Percentiles rank a stretch among this genome's conserved stretches.
These are phyloP conservation scores for Cladosporium sp. DNA, from an alignment of 2,329 filamentous ascomycete genomes.

Conservation along the genomic window DNA sequence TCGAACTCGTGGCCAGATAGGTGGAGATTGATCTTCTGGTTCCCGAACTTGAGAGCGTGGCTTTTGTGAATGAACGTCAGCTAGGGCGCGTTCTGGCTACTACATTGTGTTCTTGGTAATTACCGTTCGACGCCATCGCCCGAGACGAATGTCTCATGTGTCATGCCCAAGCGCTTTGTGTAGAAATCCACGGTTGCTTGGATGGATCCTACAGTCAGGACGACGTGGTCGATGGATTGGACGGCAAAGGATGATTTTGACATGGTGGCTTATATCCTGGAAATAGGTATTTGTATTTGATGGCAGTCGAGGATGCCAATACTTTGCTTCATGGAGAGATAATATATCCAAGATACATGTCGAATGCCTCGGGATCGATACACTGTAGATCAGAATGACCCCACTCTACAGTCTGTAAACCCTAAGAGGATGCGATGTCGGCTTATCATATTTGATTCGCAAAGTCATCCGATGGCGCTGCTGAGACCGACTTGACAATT, in stretches of 20 bases:
- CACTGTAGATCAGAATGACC: too few relatives aligned
- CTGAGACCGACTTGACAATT: too few relatives aligned
- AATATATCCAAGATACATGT: too few relatives aligned
- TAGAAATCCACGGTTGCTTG: constrained; percentile 52
- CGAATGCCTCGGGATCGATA: too few relatives aligned
- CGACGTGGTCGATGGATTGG: constrained; percentile 55
- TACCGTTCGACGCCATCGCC: constrained; percentile 24
- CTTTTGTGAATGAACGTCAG: constrained; percentile 31
- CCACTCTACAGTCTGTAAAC: too few relatives aligned
- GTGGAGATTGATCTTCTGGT: constrained; percentile 61
- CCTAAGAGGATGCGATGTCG: too few relatives aligned
- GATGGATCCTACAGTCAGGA: constrained; percentile 54
- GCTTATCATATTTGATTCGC: too few relatives aligned
- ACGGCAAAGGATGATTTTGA: constrained; percentile 21
- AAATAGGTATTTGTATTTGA: background rate
- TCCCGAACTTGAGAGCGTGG: constrained; percentile 54
- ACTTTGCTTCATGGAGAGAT: too few relatives aligned
- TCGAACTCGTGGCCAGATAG: constrained; percentile 56
- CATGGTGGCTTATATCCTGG: background rate
- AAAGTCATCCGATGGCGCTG: too few relatives aligned
- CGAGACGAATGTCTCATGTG: constrained; percentile 48
- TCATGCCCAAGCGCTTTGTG: constrained; percentile 54
- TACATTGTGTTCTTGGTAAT: background rate
- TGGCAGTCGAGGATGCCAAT: too few relatives aligned
- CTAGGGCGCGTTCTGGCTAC: background rate